phyloP scores from a whole-genome alignment of 257 asterid genomes.

The Solanum ossicruentum region DNA sequence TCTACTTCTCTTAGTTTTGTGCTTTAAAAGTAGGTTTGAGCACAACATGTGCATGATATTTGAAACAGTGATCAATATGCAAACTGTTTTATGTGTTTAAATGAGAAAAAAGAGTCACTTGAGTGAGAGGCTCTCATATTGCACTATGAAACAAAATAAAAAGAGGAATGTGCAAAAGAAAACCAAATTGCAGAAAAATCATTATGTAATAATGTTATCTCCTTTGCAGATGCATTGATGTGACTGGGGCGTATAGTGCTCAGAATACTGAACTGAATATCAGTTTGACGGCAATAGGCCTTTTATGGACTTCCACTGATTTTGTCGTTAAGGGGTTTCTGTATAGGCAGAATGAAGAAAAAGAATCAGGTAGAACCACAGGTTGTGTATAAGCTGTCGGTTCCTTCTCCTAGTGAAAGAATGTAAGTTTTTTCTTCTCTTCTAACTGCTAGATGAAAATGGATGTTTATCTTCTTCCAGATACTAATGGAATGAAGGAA shows the following conservation, averaged over 20 bases:
- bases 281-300: conserved; percentile 93
- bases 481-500: conserved; percentile 23
- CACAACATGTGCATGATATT: neutral
- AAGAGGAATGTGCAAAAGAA: neutral
- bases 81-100: neutral
- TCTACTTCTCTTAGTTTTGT: neutral
- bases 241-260: conserved; percentile 87
- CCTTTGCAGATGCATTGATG: conserved; percentile 83
- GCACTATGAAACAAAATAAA: neutral
- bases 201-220: neutral
- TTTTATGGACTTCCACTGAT: conserved; percentile 93
- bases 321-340: conserved; percentile 69
- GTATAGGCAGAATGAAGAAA: conserved; percentile 29
- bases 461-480: conserved; percentile 32
- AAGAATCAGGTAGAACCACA: conserved; percentile 36
- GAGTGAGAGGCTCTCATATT: neutral
- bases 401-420: neutral
- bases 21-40: neutral
- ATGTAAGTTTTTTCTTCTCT: neutral
- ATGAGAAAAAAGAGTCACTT: neutral
- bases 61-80: neutral
- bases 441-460: conserved; percentile 1
- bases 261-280: conserved; percentile 89
- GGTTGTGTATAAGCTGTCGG: neutral
- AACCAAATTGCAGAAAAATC: neutral